phyloP scores from a whole-genome alignment of 805 yeast genomes.

The Pichia nakasei region DNA sequence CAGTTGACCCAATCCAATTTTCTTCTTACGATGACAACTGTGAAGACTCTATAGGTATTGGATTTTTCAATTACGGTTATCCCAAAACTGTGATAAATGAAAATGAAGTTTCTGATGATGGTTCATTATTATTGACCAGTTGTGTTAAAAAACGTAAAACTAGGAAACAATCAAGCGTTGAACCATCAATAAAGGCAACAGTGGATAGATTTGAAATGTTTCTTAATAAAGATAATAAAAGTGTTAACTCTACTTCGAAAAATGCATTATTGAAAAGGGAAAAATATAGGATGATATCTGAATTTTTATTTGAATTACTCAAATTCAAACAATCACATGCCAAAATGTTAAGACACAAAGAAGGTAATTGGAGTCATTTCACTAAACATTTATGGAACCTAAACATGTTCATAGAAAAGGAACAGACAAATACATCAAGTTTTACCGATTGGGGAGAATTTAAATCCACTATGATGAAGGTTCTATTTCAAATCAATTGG shows the following conservation, averaged over 20 bases:
- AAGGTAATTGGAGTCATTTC: slow-evolving; percentile 22
- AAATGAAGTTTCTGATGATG: background rate
- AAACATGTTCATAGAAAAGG: slow-evolving; percentile 10
- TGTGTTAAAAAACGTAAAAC: slow-evolving; percentile 12
- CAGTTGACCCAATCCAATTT: slow-evolving; percentile 5
- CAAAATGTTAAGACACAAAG: slow-evolving; percentile 12
- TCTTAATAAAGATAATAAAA: slow-evolving; percentile 19
- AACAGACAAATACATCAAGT: background rate
- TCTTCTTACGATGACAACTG: slow-evolving; percentile 6
- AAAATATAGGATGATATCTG: slow-evolving; percentile 20
- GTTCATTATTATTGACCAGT: slow-evolving; percentile 4
- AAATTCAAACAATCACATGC: slow-evolving; percentile 14
- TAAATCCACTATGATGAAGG: slow-evolving; percentile 9
- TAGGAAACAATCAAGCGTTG: slow-evolving; percentile 12
- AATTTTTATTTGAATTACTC: slow-evolving; percentile 21
- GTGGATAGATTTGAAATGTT: slow-evolving; percentile 14
- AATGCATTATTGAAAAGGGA: slow-evolving; percentile 17
- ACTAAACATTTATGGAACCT: slow-evolving; percentile 8
- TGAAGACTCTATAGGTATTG: slow-evolving; percentile 2
- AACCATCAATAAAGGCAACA: slow-evolving; percentile 16
- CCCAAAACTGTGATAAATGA: slow-evolving; percentile 4
- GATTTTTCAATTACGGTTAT: slow-evolving; percentile 9
- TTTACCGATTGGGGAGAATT: slow-evolving; percentile 13
- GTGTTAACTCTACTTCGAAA: slow-evolving; percentile 19
- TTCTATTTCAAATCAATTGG: slow-evolving; percentile 6